phyloP scores from a whole-genome alignment of 495 filamentous ascomycete genomes.

The Glarea lozoyensis region DNA sequence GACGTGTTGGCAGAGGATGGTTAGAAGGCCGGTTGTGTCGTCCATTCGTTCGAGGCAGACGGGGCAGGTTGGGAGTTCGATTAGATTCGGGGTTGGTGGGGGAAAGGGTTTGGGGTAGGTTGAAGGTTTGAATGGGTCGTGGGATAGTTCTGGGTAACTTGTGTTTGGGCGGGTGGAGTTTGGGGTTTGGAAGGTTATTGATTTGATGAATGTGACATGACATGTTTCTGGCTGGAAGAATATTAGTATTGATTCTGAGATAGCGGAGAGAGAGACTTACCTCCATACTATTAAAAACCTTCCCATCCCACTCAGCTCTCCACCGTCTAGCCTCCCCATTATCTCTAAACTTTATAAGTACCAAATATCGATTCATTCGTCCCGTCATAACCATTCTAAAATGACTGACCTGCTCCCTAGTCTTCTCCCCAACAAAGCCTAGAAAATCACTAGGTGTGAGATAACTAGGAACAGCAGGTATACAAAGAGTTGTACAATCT shows the following conservation, averaged over 20 bases:
- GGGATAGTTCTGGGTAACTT: slow-evolving; percentile 49
- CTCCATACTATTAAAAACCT: slow-evolving; percentile 90
- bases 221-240: slow-evolving; percentile 76
- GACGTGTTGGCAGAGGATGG: slow-evolving; percentile 94
- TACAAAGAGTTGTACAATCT: slow-evolving; percentile 83
- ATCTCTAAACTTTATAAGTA: slow-evolving; percentile 90
- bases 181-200: slow-evolving; percentile 56
- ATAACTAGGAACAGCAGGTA: slow-evolving; percentile 90
- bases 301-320: slow-evolving; percentile 86
- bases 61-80: slow-evolving; percentile 92
- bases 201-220: slow-evolving; percentile 92
- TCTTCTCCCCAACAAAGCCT: slow-evolving; percentile 86
- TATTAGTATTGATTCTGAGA: neutral
- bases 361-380: slow-evolving; percentile 86
- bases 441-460: slow-evolving; percentile 85
- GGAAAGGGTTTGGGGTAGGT: slow-evolving; percentile 71
- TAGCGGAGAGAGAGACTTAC: slow-evolving; percentile 35
- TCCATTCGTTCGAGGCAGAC: slow-evolving; percentile 98
- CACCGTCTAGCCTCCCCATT: slow-evolving; percentile 65
- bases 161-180: slow-evolving; percentile 27
- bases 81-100: slow-evolving; percentile 79
- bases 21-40: slow-evolving; percentile 87
- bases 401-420: slow-evolving; percentile 81
- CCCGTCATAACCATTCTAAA: slow-evolving; percentile 92
- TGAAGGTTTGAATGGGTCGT: slow-evolving; percentile 59